These are phyloP conservation scores for Ophiostoma tasmaniense DNA, from an alignment of 2,329 filamentous ascomycete species.

Conservation along the genomic window DNA sequence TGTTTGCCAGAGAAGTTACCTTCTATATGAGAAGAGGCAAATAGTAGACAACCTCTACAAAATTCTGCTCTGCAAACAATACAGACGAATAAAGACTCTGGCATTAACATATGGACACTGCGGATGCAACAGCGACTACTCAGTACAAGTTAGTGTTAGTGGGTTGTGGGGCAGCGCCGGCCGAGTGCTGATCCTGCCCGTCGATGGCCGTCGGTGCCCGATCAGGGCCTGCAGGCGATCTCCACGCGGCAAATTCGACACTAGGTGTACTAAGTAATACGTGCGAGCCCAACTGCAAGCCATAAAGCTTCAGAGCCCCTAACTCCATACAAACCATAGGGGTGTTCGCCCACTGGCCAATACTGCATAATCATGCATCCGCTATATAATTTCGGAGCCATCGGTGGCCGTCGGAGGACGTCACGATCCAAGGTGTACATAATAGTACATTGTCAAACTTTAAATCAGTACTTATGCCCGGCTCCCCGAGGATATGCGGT, in stretches of 20 bases:
- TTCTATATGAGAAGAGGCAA: not conserved
- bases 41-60: not conserved
- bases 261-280: no score
- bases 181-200: constrained; percentile 5
- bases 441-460: not conserved
- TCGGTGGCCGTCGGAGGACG: not conserved
- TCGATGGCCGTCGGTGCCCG: constrained; percentile 8
- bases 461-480: not conserved
- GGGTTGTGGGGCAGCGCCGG: not conserved
- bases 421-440: not conserved
- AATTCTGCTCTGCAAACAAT: not conserved
- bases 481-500: not conserved
- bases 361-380: not conserved
- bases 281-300: no score
- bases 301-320: not conserved
- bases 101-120: not conserved
- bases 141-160: constrained; percentile 4
- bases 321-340: not conserved
- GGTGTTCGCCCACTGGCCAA: not conserved
- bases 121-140: not conserved
- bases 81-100: not conserved
- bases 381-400: not conserved
- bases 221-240: not conserved
- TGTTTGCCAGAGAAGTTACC: no score
- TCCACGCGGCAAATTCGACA: not conserved